Evolutionary conservation across 2,329 filamentous ascomycete species (phyloP), one percentile per base, ranked within the genome.

Genomic region (Amylocarpus encephaloides): DNA sequence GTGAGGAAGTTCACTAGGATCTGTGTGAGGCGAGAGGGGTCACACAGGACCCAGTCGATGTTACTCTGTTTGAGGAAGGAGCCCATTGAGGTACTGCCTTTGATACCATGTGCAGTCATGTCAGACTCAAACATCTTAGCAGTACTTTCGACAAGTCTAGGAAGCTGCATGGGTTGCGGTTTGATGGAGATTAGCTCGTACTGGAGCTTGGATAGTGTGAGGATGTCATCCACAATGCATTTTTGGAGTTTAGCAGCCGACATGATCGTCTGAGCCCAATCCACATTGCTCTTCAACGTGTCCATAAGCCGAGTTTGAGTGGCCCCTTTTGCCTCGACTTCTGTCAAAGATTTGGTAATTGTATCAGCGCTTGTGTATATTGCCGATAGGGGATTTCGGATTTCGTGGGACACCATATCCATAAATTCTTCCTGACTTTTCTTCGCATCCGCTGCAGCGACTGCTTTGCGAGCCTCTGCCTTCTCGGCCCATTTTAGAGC

Each of bases 191-290:
- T 70, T 64, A 90, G 78, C 35, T 84, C 83, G 2, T 85, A 86
- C 62, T 92, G 86, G 29, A 92, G 75, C 63, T 91, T 88, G 3
- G 82, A 86, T 59, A 87, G 75, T 9, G 82, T 87, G 35, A 88
- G 69, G 22, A 88, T 83, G 61, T 88, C 84, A 60, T 88, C 83
- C n/a, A 88, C 82, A 40, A 88, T 87, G 7, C 82, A 73, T 67
- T 90, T 90, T 64, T 92, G 87, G 66, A 92, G 86, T 59, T 88
- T 82, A 1, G 86, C 83, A 58, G 87, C 92, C 9, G 86, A 76
- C 22, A 83, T 78, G 54, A 93, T 91, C 0, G 85, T 91, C 62
- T 90, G 83, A 2, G 85, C 83, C 13, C 85, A 85, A 56, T 90
- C 85, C 42, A 87, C 77, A 51, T 82, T 83, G 59, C 76, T 49